Conservation (phyloP, 2,329 filamentous ascomycete genomes). For the Trichophyton simii region DNA sequence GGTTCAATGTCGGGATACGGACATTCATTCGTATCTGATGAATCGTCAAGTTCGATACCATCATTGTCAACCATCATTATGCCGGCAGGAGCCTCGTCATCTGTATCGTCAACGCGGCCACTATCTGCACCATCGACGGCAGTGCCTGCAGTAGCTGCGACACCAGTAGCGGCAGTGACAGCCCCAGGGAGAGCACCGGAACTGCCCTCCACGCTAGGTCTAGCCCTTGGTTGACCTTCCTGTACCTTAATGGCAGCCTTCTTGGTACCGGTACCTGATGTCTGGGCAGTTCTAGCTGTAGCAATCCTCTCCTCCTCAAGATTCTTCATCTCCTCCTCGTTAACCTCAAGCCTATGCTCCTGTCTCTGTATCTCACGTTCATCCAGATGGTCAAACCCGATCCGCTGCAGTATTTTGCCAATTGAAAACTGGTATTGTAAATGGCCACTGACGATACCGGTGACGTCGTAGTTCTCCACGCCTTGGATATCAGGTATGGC, state of each 20-base stretch:
- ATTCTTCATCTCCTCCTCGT: constrained; percentile 27
- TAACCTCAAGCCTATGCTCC: constrained; percentile 28
- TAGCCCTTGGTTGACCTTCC: background rate
- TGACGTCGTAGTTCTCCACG: constrained; percentile 55
- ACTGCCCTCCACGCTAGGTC: background rate
- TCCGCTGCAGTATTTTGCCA: constrained; percentile 52
- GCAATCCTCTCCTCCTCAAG: constrained; percentile 22
- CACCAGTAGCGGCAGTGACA: background rate
- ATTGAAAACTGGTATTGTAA: constrained; percentile 56
- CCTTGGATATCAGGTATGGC: constrained; percentile 44
- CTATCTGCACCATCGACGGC: background rate
- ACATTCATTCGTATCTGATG: background rate
- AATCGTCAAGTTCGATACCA: background rate
- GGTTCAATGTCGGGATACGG: constrained; percentile 15
- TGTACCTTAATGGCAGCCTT: background rate
- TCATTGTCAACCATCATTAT: constrained; percentile 1
- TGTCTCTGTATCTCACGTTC: constrained; percentile 33
- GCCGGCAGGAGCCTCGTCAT: background rate
- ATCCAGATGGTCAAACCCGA: constrained; percentile 57
- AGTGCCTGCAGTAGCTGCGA: background rate
- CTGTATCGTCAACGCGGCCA: background rate
- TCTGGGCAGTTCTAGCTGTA: constrained; percentile 11
- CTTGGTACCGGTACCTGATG: background rate
- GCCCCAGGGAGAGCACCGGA: background rate
- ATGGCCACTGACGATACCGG: constrained; percentile 55